Evolutionary conservation across 2,329 filamentous ascomycete species (phyloP).

Genomic region (Paraconiothyrium brasiliense): DNA sequence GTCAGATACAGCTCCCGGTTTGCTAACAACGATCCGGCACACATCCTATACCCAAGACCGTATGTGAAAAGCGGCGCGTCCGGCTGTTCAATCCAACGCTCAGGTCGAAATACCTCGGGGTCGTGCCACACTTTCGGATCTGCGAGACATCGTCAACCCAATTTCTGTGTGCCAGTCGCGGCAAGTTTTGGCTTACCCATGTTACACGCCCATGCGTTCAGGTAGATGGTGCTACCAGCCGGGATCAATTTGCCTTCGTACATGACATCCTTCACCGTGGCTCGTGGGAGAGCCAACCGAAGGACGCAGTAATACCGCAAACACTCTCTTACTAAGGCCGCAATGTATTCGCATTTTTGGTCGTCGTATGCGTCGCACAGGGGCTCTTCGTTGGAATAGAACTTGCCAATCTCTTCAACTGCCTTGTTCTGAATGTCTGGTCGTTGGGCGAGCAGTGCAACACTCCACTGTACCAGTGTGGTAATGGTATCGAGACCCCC

Average conservation of each 20-base stretch:
- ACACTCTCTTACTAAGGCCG: conserved; percentile 70
- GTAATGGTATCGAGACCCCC: conserved; percentile 74
- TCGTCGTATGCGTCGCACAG: conserved; percentile 70
- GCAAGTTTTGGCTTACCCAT: conserved; percentile 62
- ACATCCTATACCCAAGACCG: conserved; percentile 74
- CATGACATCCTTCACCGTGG: conserved; percentile 67
- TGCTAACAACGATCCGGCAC: conserved; percentile 69
- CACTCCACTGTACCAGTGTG: conserved; percentile 71
- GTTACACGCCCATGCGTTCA: conserved; percentile 75
- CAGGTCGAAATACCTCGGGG: conserved; percentile 67
- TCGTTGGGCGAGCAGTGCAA: conserved; percentile 67
- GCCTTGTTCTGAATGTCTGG: conserved; percentile 71
- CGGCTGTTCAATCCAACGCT: conserved; percentile 70
- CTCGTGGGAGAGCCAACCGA: conserved; percentile 68
- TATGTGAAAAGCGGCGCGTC: conserved; percentile 73
- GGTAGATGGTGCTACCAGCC: conserved; percentile 69
- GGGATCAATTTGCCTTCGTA: conserved; percentile 69
- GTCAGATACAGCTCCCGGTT: conserved; percentile 73
- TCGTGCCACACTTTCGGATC: conserved; percentile 67
- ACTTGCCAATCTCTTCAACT: conserved; percentile 63
- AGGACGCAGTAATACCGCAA: conserved; percentile 71
- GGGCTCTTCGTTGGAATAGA: conserved; percentile 62
- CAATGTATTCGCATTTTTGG: conserved; percentile 70
- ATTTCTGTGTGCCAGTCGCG: background rate
- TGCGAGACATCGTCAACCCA: conserved; percentile 21